A percentile compares a stretch with the other conserved stretches of the same genome.
phyloP scores from a whole-genome alignment of 345 rosid genomes.

The Trapa incisa region DNA sequence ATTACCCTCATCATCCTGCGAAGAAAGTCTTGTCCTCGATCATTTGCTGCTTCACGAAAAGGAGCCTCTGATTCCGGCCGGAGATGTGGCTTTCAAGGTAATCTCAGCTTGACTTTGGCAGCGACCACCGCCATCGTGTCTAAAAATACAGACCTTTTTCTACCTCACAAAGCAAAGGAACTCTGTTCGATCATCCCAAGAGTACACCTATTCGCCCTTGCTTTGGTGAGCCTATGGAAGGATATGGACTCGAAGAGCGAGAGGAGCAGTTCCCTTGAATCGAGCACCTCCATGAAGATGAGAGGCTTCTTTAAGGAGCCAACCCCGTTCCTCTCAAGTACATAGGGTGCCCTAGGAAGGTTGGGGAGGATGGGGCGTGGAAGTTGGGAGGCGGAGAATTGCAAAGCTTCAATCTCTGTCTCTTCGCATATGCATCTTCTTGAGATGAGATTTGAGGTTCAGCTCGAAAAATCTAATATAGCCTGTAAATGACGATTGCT shows the following conservation, averaged over 20 bases:
- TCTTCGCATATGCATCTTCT: too few species aligned
- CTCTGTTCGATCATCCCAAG: constrained; percentile 92
- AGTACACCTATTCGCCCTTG: constrained; percentile 83
- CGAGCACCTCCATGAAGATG: constrained; percentile 58
- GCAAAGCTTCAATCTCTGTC: too few species aligned
- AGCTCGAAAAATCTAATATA: too few species aligned
- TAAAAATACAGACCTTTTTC: constrained; percentile 70
- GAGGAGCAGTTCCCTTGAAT: constrained; percentile 61
- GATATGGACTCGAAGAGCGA: constrained; percentile 88
- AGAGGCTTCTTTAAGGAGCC: constrained; percentile 76
- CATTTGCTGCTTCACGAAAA: too few species aligned
- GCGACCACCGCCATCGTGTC: constrained; percentile 99
- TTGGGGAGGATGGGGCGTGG: constrained; percentile 18
- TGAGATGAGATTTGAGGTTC: too few species aligned
- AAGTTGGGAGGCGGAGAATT: constrained; percentile 30
- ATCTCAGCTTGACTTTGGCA: too few species aligned
- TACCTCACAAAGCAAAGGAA: constrained; percentile 89
- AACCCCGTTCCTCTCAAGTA: constrained; percentile 36
- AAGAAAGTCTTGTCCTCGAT: too few species aligned
- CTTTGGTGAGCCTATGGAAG: constrained; percentile 79
- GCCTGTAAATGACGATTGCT: too few species aligned
- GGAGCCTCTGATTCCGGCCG: too few species aligned
- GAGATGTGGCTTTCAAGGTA: too few species aligned
- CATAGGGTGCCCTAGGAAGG: constrained; percentile 49
- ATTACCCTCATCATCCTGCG: too few species aligned